These are phyloP conservation scores for Mimosa pudica DNA, from an alignment of 306 rosid genomes.

Conservation along the genomic window DNA sequence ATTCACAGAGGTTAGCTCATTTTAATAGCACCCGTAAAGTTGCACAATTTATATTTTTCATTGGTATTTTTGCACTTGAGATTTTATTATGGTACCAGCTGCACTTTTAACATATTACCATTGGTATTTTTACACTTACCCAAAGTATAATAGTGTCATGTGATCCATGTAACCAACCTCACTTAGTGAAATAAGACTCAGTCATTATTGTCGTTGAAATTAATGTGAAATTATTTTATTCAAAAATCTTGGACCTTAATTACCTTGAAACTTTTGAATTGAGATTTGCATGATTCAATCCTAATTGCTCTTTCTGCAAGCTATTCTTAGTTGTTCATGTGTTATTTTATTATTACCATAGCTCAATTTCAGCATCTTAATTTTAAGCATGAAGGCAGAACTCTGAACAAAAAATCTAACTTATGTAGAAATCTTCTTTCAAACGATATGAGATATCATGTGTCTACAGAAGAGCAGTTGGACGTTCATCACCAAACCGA, in stretches of 20 bases:
- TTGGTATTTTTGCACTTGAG: too few relatives aligned
- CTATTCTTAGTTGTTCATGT: slow-evolving; percentile 15
- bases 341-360: slow-evolving; percentile 32
- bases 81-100: too few relatives aligned
- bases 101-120: too few relatives aligned
- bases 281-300: neutral
- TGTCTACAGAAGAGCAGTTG: slow-evolving; percentile 88
- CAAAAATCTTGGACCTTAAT: neutral
- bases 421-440: slow-evolving; percentile 79
- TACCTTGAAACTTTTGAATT: neutral
- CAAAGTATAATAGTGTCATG: too few relatives aligned
- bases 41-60: too few relatives aligned
- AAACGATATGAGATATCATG: slow-evolving; percentile 82
- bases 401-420: slow-evolving; percentile 31
- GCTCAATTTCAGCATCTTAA: slow-evolving; percentile 26
- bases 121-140: too few relatives aligned
- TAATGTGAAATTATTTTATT: neutral
- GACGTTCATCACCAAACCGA: slow-evolving; percentile 91
- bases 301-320: neutral
- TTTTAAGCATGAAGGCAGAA: slow-evolving; percentile 24
- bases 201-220: neutral
- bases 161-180: too few relatives aligned
- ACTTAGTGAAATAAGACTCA: too few relatives aligned
- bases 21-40: too few relatives aligned
- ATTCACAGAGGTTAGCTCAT: too few relatives aligned